Evolutionary conservation across 768 basidiomycete species (phyloP).

Genomic region (Xerocomellus amylosporus): DNA sequence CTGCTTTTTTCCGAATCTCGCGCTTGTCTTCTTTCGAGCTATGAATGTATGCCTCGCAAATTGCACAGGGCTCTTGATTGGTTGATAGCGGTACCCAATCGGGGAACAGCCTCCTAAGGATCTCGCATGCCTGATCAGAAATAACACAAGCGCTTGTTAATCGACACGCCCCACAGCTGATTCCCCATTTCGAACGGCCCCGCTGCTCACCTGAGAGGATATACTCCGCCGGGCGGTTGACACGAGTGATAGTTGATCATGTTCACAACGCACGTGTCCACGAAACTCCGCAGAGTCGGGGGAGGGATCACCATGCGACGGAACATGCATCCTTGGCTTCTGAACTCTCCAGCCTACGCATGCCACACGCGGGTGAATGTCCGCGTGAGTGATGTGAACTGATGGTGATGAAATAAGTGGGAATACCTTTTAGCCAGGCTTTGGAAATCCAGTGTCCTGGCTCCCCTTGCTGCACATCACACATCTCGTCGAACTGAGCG

Average conservation of each 20-base stretch:
- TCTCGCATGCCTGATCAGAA: slow-evolving; percentile 47
- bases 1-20: slow-evolving; percentile 61
- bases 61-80: slow-evolving; percentile 50
- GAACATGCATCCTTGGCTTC: slow-evolving; percentile 75
- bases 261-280: slow-evolving; percentile 68
- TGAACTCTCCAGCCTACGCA: slow-evolving; percentile 65
- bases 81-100: slow-evolving; percentile 57
- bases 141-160: slow-evolving; percentile 14
- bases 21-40: slow-evolving; percentile 60
- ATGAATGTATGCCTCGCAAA: slow-evolving; percentile 59
- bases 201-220: slow-evolving; percentile 49
- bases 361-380: slow-evolving; percentile 7
- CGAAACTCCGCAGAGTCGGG: slow-evolving; percentile 60
- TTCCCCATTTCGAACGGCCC: slow-evolving; percentile 7
- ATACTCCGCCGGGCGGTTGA: slow-evolving; percentile 57
- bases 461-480: slow-evolving; percentile 41
- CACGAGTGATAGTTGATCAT: slow-evolving; percentile 58
- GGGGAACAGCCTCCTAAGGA: slow-evolving; percentile 61
- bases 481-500: slow-evolving; percentile 53
- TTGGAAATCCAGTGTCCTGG: slow-evolving; percentile 73
- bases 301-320: slow-evolving; percentile 55
- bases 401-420: slow-evolving; percentile 8
- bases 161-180: slow-evolving; percentile 10
- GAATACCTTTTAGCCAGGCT: slow-evolving; percentile 69
- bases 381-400: slow-evolving; percentile 7